A percentile compares a stretch with the other conserved stretches of the same genome.
Conservation (phyloP, 768 basidiomycete species). For the Tephrocybe rancida region DNA sequence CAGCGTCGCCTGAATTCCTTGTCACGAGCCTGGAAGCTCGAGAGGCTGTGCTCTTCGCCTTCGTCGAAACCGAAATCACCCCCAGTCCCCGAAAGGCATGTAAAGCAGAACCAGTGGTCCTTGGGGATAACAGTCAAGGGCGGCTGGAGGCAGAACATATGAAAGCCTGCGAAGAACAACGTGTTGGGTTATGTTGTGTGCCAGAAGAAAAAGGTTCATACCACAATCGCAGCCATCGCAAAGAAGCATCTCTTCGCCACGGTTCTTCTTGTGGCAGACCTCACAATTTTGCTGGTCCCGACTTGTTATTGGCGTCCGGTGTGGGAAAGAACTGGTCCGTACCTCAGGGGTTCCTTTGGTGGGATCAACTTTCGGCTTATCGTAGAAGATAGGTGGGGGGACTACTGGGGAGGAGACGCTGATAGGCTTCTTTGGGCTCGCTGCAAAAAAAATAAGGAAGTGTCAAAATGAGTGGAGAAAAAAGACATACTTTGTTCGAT, state of each 20-base stretch:
- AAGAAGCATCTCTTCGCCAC: constrained; percentile 89
- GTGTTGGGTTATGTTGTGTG: neutral
- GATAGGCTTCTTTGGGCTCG: constrained; percentile 38
- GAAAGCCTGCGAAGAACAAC: constrained; percentile 67
- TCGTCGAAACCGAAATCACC: constrained; percentile 99
- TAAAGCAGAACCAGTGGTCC: constrained; percentile 95
- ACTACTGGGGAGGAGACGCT: constrained; percentile 31
- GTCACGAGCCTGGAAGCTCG: constrained; percentile 91
- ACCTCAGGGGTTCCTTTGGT: constrained; percentile 56
- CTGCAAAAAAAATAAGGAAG: constrained; percentile 18
- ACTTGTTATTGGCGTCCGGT: constrained; percentile 23
- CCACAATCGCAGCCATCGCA: constrained; percentile 51
- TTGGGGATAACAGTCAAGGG: constrained; percentile 84
- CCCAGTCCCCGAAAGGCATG: constrained; percentile 88
- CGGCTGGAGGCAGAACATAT: constrained; percentile 96
- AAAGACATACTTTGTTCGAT: constrained; percentile 49
- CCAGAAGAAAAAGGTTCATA: constrained; percentile 21
- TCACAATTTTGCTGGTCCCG: constrained; percentile 79
- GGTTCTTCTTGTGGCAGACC: constrained; percentile 88
- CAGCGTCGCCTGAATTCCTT: constrained; percentile 86
- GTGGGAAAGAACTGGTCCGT: constrained; percentile 32
- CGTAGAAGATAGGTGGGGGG: constrained; percentile 50
- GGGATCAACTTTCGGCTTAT: constrained; percentile 40
- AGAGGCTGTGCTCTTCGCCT: constrained; percentile 92
- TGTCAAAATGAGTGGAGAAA: constrained; percentile 12